Conservation (phyloP, 2,329 filamentous ascomycete genomes). For the Pochonia chlamydosporia region DNA sequence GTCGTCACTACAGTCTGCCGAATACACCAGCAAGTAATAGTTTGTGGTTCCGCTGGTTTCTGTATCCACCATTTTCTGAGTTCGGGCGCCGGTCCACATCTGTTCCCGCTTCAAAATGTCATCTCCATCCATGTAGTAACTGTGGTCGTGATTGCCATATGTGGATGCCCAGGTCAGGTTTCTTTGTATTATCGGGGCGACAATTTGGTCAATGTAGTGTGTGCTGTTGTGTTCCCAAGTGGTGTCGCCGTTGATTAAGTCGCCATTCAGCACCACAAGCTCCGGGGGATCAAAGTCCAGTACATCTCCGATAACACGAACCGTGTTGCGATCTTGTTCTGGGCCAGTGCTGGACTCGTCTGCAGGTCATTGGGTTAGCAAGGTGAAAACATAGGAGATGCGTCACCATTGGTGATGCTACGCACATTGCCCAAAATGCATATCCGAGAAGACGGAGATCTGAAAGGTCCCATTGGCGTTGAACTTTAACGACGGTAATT, state of each 20-base stretch:
- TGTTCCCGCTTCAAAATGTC: constrained; percentile 34
- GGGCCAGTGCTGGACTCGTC: constrained; percentile 27
- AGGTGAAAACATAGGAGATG: too few species aligned
- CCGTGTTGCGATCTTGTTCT: constrained; percentile 50
- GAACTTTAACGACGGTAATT: neutral
- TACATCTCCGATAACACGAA: constrained; percentile 50
- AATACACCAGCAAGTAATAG: constrained; percentile 40
- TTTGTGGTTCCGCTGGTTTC: constrained; percentile 36
- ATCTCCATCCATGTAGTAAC: constrained; percentile 48
- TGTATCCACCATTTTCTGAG: constrained; percentile 31
- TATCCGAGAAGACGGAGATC: constrained; percentile 6
- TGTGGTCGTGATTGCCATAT: constrained; percentile 66
- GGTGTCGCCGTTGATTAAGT: constrained; percentile 64
- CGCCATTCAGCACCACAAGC: constrained; percentile 65
- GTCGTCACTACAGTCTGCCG: constrained; percentile 23
- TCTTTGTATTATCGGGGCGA: constrained; percentile 49
- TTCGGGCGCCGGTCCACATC: constrained; percentile 30
- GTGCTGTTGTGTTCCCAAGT: constrained; percentile 46
- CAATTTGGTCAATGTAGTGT: constrained; percentile 51
- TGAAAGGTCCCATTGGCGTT: neutral
- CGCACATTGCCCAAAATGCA: constrained; percentile 5
- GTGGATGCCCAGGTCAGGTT: constrained; percentile 58
- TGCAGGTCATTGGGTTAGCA: neutral
- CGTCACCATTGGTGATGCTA: too few species aligned
- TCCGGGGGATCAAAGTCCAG: constrained; percentile 51